Evolutionary conservation across 805 yeast genomes (phyloP), one percentile per base, ranked within the genome.

Genomic region (Zygotorulaspora danielsina): DNA sequence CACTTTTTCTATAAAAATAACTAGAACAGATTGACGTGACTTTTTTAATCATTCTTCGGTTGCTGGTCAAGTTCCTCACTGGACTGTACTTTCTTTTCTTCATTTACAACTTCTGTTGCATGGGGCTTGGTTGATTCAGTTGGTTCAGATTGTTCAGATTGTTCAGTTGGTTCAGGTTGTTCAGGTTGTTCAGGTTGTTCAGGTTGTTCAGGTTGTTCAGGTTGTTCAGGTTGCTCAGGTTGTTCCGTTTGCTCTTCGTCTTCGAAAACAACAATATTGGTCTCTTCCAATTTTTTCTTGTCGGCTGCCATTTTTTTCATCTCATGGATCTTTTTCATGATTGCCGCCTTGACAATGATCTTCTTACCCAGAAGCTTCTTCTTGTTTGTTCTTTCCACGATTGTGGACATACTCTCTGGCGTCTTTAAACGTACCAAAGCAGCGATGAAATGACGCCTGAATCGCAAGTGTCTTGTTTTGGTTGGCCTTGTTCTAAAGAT

Each of bases 361-460:
- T 43, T 53, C 44, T 63, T 65, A 26, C 70, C 69, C 27, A 62
- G 49, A 32, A 73, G 51, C 41, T 64, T 67, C 42, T 61, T 59
- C 21, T 57, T 63, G 28, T 64, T 49, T 42, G 74, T 59, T 13
- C 57, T 55, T 13, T 54, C 64, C 32, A 74, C 60, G 2, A 81
- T 76, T n/a, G 60, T 61, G 3, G 61, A 60, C 25, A 75, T 51
- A 2, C 70, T 70, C 13, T 57, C 65, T 2, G 61, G 69, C n/a
- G 66, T 65, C 12, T 67, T 65, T 41, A 73, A 61, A 34, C 69
- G 73, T 36, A 69, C 73, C 63, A 72, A 70, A 36, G 84, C 86
- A 36, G 73, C 70, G 10, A 70, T 69, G 37, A 60, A 50, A 31
- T 64, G 63, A 33, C 63, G 66, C 20, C 59, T 60, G 44, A 67